Conservation (phyloP, 1,284 basidiomycete genomes). For the Sporisorium scitamineum region DNA sequence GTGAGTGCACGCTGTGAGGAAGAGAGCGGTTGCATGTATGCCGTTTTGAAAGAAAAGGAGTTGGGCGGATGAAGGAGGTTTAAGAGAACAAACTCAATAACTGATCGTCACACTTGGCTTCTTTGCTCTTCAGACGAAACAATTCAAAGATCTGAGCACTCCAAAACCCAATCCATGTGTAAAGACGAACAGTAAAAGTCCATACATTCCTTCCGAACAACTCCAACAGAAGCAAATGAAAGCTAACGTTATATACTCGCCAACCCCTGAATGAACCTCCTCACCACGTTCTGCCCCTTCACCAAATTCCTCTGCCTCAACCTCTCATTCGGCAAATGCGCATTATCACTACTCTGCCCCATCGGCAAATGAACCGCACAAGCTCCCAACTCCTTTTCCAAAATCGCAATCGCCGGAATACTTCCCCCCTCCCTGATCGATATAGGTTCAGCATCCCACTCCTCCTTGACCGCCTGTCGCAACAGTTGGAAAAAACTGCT, state of each 20-base stretch:
- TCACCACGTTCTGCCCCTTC: conserved; percentile 40
- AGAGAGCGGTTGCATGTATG: background rate
- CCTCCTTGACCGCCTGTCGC: conserved; percentile 81
- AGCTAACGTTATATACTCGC: conserved; percentile 4
- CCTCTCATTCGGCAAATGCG: conserved; percentile 86
- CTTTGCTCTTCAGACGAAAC: background rate
- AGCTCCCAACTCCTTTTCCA: conserved; percentile 85
- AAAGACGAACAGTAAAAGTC: too few relatives aligned
- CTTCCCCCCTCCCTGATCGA: conserved; percentile 82
- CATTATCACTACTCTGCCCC: conserved; percentile 80
- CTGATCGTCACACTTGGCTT: background rate
- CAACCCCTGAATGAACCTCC: conserved; percentile 37
- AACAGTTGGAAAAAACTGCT: conserved; percentile 85
- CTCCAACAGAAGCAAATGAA: background rate
- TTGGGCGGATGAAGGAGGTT: background rate
- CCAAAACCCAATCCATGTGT: background rate
- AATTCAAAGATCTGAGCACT: conserved; percentile 5
- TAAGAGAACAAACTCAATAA: background rate
- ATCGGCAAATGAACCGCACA: conserved; percentile 87
- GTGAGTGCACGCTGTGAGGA: background rate
- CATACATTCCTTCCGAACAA: background rate
- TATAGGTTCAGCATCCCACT: conserved; percentile 82
- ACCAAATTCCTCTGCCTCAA: conserved; percentile 81
- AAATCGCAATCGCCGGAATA: conserved; percentile 84
- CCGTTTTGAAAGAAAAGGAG: background rate